Conservation (phyloP, 805 yeast genomes). For the Barnettozyma sp. region DNA sequence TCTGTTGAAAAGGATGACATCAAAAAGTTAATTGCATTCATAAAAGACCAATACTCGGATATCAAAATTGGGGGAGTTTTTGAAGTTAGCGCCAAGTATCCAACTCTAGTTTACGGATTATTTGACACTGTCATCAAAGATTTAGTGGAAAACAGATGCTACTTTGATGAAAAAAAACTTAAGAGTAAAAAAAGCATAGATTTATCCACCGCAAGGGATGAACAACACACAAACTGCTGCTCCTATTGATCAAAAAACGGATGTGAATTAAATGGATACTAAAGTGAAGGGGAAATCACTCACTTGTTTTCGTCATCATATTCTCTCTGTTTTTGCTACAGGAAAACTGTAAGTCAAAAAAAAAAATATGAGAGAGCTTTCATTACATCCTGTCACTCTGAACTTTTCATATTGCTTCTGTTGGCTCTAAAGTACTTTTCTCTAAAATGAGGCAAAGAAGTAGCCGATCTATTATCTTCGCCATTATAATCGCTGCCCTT, state of each 20-base stretch:
- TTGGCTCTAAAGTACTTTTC: conserved; percentile 22
- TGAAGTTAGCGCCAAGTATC: conserved; percentile 42
- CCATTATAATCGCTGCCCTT: conserved; percentile 51
- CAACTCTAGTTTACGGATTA: conserved; percentile 31
- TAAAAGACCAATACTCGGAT: conserved; percentile 25
- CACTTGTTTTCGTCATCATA: too few relatives aligned
- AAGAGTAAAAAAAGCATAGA: conserved; percentile 25
- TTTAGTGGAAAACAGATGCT: conserved; percentile 34
- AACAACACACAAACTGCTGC: conserved; percentile 22
- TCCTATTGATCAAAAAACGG: conserved; percentile 15
- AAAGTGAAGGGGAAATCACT: too few relatives aligned
- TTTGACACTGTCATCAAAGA: conserved; percentile 34
- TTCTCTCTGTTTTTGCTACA: too few relatives aligned
- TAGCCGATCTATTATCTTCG: conserved; percentile 30
- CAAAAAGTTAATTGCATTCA: conserved; percentile 25
- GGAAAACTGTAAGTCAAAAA: too few relatives aligned
- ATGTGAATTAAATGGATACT: neutral
- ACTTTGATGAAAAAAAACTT: conserved; percentile 27
- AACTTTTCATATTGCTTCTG: too few relatives aligned
- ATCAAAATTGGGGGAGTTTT: conserved; percentile 35
- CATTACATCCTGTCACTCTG: too few relatives aligned
- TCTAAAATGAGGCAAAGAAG: conserved; percentile 24
- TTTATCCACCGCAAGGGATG: conserved; percentile 22
- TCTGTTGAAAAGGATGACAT: conserved; percentile 35
- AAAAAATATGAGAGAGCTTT: too few relatives aligned